Conservation (phyloP, 306 rosid species). For the Gleditsia sinensis region DNA sequence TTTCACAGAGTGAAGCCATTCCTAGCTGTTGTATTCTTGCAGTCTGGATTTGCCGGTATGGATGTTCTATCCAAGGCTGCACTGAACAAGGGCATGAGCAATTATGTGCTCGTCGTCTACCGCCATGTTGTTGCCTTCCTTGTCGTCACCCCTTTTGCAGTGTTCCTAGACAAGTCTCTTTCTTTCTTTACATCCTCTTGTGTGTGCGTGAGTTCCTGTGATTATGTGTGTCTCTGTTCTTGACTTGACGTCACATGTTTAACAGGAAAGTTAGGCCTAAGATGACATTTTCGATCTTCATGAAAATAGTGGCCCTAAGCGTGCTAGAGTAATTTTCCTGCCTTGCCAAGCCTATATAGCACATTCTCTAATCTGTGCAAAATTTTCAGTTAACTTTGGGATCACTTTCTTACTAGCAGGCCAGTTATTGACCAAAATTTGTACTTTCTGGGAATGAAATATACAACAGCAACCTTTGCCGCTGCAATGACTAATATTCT, state of each 20-base stretch:
- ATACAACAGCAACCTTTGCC: constrained; percentile 92
- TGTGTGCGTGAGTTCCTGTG: background rate
- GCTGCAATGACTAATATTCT: constrained; percentile 80
- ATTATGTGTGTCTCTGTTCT: background rate
- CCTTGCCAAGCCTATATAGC: background rate
- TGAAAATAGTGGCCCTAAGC: constrained; percentile 63
- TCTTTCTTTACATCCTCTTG: background rate
- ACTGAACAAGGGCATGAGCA: constrained; percentile 87
- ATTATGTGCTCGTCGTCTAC: constrained; percentile 79
- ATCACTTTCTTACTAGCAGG: constrained; percentile 48
- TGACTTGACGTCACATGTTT: constrained; percentile 7
- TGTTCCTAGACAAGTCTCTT: constrained; percentile 64
- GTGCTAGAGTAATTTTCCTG: constrained; percentile 65
- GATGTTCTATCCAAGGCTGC: constrained; percentile 89
- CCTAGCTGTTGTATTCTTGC: constrained; percentile 67
- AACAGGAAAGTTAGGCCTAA: constrained; percentile 82
- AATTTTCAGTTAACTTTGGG: background rate
- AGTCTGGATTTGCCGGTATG: constrained; percentile 79
- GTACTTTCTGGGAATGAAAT: constrained; percentile 81
- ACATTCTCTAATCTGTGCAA: background rate
- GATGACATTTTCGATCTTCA: constrained; percentile 80
- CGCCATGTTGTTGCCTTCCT: constrained; percentile 82
- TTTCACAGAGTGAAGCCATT: constrained; percentile 61
- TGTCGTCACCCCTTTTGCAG: constrained; percentile 75
- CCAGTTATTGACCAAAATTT: constrained; percentile 94